These are phyloP conservation scores for Diphasiastrum complanatum DNA, from an alignment of 83 land plant genomes.

Conservation along the genomic window DNA sequence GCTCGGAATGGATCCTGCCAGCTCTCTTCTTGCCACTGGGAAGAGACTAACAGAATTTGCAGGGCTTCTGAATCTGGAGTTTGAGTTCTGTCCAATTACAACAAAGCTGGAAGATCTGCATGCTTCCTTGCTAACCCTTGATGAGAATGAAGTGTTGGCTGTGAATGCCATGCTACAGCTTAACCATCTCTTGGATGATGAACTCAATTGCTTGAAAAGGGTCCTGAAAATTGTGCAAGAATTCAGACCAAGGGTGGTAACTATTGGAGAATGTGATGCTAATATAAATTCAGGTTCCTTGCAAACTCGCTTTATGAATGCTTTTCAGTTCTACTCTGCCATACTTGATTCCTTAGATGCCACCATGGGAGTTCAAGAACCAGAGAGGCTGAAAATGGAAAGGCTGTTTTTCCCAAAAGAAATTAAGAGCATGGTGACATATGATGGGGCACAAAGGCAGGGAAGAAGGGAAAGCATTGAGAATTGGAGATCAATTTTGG, in stretches of 20 bases:
- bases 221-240: background rate
- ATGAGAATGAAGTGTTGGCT: background rate
- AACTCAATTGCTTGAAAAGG: background rate
- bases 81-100: background rate
- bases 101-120: background rate
- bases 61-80: background rate
- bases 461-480: background rate
- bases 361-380: background rate
- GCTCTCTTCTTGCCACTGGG: constrained; percentile 1
- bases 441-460: background rate
- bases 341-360: background rate
- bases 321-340: background rate
- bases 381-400: background rate
- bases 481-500: constrained; percentile 2
- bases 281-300: background rate
- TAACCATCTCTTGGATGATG: background rate
- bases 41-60: background rate
- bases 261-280: background rate
- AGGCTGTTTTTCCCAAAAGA: background rate
- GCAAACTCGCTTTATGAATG: background rate
- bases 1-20: background rate
- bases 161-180: background rate
- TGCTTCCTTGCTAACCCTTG: background rate
- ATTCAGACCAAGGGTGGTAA: background rate
- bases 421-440: background rate